Evolutionary conservation across 73 alveolate genomes (phyloP).

Genomic region (Paramecium tetraurelia): DNA sequence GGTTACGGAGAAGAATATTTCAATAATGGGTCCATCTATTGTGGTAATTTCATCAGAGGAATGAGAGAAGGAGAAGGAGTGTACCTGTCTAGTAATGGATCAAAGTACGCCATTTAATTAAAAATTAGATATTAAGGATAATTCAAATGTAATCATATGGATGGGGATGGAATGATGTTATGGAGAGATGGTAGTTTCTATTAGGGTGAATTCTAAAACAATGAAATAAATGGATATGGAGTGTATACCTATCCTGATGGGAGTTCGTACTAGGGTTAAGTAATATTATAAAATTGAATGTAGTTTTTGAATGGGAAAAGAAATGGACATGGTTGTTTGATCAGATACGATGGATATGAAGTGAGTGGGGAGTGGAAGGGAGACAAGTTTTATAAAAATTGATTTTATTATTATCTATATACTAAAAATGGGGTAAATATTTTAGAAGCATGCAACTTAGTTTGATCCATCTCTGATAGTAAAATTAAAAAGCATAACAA

Average conservation of each 20-base stretch:
- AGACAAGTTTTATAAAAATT: neutral
- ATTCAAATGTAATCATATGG: neutral
- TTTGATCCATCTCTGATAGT: slow-evolving; percentile 20
- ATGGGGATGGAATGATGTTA: neutral
- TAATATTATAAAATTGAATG: neutral
- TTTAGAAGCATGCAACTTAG: slow-evolving; percentile 23
- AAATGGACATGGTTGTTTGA: neutral
- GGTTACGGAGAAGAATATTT: slow-evolving; percentile 35
- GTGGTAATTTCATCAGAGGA: neutral
- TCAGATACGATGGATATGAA: neutral
- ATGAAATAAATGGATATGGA: slow-evolving; percentile 72
- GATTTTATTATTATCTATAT: neutral
- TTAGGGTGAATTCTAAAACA: slow-evolving; percentile 60
- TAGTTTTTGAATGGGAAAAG: neutral
- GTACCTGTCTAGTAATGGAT: neutral
- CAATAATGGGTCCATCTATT: neutral
- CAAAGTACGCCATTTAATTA: neutral
- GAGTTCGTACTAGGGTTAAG: slow-evolving; percentile 65
- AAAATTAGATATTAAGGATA: neutral
- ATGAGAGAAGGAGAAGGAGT: neutral
- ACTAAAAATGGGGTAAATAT: slow-evolving; percentile 4
- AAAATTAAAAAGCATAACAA: neutral
- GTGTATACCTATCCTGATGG: slow-evolving; percentile 73
- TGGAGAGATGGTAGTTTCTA: slow-evolving; percentile 67
- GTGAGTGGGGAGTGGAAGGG: neutral